Percentiles rank a stretch among this genome's conserved stretches.
These are phyloP conservation scores for Blastomyces silverae DNA, from an alignment of 2,329 filamentous ascomycete genomes.

Conservation along the genomic window DNA sequence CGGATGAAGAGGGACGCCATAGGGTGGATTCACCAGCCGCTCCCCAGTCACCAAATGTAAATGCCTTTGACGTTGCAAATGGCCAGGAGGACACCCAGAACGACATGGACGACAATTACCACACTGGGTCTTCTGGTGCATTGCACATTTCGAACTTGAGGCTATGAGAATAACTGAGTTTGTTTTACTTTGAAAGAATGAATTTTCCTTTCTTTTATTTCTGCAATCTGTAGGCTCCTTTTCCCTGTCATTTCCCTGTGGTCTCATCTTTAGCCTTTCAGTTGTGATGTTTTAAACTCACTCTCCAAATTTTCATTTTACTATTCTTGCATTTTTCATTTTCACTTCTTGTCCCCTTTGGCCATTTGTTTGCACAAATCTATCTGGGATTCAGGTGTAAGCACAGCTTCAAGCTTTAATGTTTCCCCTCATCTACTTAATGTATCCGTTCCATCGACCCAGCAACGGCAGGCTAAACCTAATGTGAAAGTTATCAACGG, in stretches of 20 bases:
- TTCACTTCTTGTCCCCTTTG: no score
- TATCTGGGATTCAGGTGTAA: no score
- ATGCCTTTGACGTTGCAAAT: not conserved
- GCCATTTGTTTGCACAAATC: no score
- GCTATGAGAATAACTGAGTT: not conserved
- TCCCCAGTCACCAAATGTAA: not conserved
- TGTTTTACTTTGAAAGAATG: not conserved
- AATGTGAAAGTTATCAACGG: not conserved
- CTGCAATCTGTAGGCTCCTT: not conserved
- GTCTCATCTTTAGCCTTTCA: not conserved
- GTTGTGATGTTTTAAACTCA: not conserved
- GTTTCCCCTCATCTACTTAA: not conserved
- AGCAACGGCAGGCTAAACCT: not conserved
- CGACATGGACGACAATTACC: not conserved
- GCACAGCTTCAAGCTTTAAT: no score
- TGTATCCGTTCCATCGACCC: not conserved
- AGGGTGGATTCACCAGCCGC: not conserved
- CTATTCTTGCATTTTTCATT: not conserved
- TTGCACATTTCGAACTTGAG: slow-evolving; percentile 9
- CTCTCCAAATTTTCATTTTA: not conserved
- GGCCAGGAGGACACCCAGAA: not conserved
- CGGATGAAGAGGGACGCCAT: not conserved
- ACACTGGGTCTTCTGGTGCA: not conserved
- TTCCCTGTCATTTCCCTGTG: not conserved
- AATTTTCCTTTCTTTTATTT: not conserved